These are phyloP conservation scores for Stagonosporopsis cucurbitacearum DNA, from an alignment of 2,329 filamentous ascomycete species.

Conservation along the genomic window DNA sequence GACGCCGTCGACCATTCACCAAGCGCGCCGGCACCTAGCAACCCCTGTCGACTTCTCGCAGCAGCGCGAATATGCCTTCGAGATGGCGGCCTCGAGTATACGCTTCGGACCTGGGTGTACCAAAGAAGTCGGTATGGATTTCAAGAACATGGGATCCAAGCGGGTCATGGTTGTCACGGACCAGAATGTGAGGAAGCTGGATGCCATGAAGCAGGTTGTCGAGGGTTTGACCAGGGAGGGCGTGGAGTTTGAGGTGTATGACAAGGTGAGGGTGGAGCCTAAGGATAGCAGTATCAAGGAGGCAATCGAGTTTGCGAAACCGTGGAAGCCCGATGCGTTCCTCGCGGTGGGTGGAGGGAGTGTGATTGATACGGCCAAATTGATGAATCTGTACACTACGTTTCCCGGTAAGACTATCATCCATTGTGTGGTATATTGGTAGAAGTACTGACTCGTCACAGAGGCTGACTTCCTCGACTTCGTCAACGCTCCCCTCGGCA, in stretches of 20 bases:
- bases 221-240: constrained; percentile 81
- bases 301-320: constrained; percentile 85
- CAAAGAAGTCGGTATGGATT: constrained; percentile 97
- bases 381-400: constrained; percentile 95
- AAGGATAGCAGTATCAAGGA: constrained; percentile 93
- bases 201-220: constrained; percentile 87
- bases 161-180: constrained; percentile 94
- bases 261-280: constrained; percentile 83
- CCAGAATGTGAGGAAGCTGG: constrained; percentile 76
- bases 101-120: constrained; percentile 93
- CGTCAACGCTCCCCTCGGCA: constrained; percentile 92
- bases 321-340: constrained; percentile 83
- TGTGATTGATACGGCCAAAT: constrained; percentile 96
- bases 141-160: constrained; percentile 86
- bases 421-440: fast-evolving
- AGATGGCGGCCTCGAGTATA: constrained; percentile 96
- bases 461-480: constrained; percentile 97
- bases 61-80: constrained; percentile 96
- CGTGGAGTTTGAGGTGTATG: constrained; percentile 80
- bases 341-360: constrained; percentile 90
- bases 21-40: constrained; percentile 69
- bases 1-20: constrained; percentile 50
- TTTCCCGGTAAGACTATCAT: constrained; percentile 65
- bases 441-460: constrained; percentile 13
- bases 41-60: constrained; percentile 74